Evolutionary conservation across 805 yeast genomes (phyloP).

Genomic region (Candida tammaniensis): DNA sequence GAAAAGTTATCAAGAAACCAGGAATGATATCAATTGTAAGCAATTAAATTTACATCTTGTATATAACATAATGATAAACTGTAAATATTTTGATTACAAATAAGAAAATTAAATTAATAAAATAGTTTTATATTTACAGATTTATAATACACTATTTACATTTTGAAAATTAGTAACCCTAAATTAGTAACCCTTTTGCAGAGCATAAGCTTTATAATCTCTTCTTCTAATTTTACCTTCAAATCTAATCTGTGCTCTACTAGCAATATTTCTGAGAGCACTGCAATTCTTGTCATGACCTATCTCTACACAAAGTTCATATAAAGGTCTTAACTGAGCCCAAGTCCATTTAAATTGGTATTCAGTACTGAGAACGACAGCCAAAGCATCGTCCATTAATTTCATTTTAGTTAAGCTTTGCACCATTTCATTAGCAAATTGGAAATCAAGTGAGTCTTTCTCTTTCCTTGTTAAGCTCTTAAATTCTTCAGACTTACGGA

Average conservation of each 20-base stretch:
- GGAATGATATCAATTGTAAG: constrained; percentile 37
- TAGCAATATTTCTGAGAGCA: constrained; percentile 32
- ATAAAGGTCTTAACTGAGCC: constrained; percentile 29
- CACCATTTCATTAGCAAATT: constrained; percentile 73
- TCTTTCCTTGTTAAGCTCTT: constrained; percentile 29
- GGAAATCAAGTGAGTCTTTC: constrained; percentile 53
- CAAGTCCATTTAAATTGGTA: constrained; percentile 69
- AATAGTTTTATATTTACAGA: neutral
- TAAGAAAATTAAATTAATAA: neutral
- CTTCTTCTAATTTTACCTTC: constrained; percentile 38
- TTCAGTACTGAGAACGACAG: constrained; percentile 63
- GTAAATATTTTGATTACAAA: constrained; percentile 6
- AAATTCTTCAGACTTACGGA: constrained; percentile 55
- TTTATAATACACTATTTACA: constrained; percentile 4
- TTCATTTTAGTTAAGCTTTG: constrained; percentile 53
- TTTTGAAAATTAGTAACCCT: constrained; percentile 1
- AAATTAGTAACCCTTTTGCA: constrained; percentile 29
- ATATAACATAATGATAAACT: too few relatives aligned
- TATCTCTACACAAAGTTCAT: constrained; percentile 27
- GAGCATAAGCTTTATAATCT: constrained; percentile 30
- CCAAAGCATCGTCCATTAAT: constrained; percentile 64
- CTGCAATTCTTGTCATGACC: constrained; percentile 29
- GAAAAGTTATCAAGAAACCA: constrained; percentile 55
- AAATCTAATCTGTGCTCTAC: constrained; percentile 32
- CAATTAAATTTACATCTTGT: too few relatives aligned